A percentile compares a stretch with the other conserved stretches of the same genome.
phyloP scores from a whole-genome alignment of 139 green algal genomes.

The Tetratostichococcus sp. region DNA sequence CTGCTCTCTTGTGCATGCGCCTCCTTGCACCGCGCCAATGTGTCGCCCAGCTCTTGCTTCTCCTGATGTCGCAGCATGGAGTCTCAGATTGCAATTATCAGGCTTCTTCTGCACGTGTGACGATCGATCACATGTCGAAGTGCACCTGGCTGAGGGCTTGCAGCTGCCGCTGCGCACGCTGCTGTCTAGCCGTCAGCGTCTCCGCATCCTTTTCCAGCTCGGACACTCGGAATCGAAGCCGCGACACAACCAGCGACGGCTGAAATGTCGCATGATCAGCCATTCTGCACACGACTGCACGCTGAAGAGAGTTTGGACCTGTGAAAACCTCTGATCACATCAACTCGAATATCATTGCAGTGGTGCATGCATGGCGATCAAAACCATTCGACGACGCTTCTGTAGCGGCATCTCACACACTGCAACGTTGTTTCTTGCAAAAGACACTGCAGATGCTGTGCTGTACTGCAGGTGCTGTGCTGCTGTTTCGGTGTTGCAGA shows the following conservation, averaged over 20 bases:
- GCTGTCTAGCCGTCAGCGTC: neutral
- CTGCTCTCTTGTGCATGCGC: neutral
- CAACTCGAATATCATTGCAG: too few relatives aligned
- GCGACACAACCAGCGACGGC: neutral
- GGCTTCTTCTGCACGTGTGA: neutral
- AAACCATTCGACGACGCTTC: too few relatives aligned
- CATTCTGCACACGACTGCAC: too few relatives aligned
- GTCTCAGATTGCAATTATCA: too few relatives aligned
- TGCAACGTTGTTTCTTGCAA: too few relatives aligned
- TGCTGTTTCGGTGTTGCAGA: too few relatives aligned
- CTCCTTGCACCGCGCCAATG: neutral
- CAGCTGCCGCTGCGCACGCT: neutral
- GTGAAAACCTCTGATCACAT: too few relatives aligned
- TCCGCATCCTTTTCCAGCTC: neutral
- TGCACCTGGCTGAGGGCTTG: neutral
- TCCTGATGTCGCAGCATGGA: neutral
- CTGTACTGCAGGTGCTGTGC: too few relatives aligned
- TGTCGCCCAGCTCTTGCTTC: neutral
- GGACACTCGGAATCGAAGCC: neutral
- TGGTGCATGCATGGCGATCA: too few relatives aligned
- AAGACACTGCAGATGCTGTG: too few relatives aligned
- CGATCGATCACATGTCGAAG: neutral
- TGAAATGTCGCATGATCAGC: neutral
- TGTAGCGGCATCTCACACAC: too few relatives aligned
- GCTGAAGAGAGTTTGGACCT: too few relatives aligned